Evolutionary conservation across 176 grass and related monocot genomes (phyloP).

Genomic region (Secale cereale): DNA sequence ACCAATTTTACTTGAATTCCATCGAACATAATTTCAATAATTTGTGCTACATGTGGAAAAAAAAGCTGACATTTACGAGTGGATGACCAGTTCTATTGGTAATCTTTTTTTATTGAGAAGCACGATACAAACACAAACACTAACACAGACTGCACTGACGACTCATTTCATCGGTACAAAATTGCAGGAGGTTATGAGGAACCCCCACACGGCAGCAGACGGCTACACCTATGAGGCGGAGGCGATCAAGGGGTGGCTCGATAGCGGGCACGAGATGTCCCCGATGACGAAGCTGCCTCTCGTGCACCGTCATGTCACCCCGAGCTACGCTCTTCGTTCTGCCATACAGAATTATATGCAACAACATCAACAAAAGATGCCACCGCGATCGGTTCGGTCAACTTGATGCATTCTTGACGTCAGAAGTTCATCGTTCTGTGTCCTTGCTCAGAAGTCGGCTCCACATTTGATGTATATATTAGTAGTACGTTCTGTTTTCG

Average conservation of each 20-base stretch:
- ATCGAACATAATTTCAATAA: not conserved
- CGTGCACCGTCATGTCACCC: slow-evolving; percentile 39
- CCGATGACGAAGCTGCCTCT: slow-evolving; percentile 75
- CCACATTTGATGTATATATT: not conserved
- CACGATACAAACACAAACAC: no score
- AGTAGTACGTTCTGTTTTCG: no score
- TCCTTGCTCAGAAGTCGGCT: not conserved
- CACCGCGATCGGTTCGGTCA: not conserved
- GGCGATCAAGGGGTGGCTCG: slow-evolving; percentile 69
- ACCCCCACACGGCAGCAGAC: slow-evolving; percentile 71
- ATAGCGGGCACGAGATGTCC: slow-evolving; percentile 50
- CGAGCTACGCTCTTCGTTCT: slow-evolving; percentile 55
- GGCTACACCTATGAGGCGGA: slow-evolving; percentile 76
- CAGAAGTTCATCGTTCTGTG: no score
- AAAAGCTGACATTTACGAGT: no score
- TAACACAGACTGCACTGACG: no score
- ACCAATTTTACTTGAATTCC: not conserved
- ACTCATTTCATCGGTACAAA: slow-evolving; percentile 1
- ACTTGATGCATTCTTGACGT: not conserved
- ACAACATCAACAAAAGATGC: not conserved
- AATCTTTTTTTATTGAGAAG: no score
- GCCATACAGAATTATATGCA: slow-evolving; percentile 56
- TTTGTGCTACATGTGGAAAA: no score
- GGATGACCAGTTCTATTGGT: no score
- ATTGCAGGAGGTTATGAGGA: slow-evolving; percentile 74